phyloP scores from a whole-genome alignment of 2,329 filamentous ascomycete genomes.

The Diaporthe citrichinensis region DNA sequence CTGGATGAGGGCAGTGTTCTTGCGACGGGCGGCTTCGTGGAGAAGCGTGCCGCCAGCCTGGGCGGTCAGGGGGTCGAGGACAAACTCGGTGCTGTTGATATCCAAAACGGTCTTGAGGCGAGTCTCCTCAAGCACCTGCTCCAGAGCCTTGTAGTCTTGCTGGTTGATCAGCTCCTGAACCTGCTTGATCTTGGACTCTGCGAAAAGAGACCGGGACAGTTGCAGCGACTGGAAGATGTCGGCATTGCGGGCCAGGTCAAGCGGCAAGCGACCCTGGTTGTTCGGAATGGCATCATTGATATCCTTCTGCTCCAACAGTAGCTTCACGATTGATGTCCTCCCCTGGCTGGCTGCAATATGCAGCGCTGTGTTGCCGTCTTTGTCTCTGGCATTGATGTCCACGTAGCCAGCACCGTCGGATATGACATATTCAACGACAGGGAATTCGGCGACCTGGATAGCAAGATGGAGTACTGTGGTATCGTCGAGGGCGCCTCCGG shows the following conservation, averaged over 20 bases:
- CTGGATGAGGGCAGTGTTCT: conserved; percentile 89
- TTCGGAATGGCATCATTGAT: conserved; percentile 94
- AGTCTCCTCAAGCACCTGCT: conserved; percentile 85
- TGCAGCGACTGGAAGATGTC: conserved; percentile 98
- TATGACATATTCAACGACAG: conserved; percentile 95
- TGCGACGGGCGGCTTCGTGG: conserved; percentile 92
- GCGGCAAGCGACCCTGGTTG: conserved; percentile 84
- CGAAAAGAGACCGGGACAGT: conserved; percentile 88
- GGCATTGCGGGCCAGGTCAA: conserved; percentile 90
- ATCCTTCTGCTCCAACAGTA: conserved; percentile 84
- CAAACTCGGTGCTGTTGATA: conserved; percentile 91
- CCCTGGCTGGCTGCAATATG: conserved; percentile 90
- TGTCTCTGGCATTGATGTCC: conserved; percentile 91
- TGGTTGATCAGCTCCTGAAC: conserved; percentile 83
- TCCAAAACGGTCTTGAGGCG: conserved; percentile 89
- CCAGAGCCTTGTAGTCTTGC: conserved; percentile 82
- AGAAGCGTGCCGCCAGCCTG: conserved; percentile 91
- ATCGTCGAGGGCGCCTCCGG: conserved; percentile 73
- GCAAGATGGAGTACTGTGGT: conserved; percentile 94
- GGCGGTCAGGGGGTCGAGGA: conserved; percentile 82
- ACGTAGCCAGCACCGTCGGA: conserved; percentile 77
- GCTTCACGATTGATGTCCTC: conserved; percentile 82
- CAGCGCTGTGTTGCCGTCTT: conserved; percentile 93
- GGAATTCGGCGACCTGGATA: conserved; percentile 93
- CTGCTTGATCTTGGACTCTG: conserved; percentile 86